Base-by-base conservation (phyloP, 2,329 filamentous ascomycete species). In the Beauveria varroae region DNA sequence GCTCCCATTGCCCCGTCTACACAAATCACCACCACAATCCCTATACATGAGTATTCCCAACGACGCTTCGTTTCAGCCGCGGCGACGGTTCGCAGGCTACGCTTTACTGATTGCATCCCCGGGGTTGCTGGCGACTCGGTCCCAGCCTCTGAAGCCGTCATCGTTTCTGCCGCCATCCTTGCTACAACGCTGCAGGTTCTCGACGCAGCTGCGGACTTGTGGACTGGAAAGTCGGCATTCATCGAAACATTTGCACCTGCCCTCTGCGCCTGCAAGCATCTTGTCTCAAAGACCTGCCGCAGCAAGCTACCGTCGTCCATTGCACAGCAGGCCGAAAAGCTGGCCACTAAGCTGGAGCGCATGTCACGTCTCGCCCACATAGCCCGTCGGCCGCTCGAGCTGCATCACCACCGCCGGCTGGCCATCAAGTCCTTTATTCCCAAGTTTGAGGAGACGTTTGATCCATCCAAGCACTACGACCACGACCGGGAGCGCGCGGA, bases 401-500 rank as follows among this genome's bases (percentile, higher is more conserved):
- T 99, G 3, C 95, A 99, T 77, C 84, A 95, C 75, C 95, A 99
- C 79, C 83, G 84, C 0, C 91, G 93, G 0, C 82, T 96, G 3
- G 88, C 95, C 24, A 96, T 98, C 79, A 93, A 93, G 74, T 87
- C 86, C 8, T 87, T 85, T 62, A 86, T 97, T 52, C 95, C 95
- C 75, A 96, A 96, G 75, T 99, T 98, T 77, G 95, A 98, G 77
- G 93, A 97, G 72, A 83, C 85, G 62, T 99, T 92, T 83, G 95
- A 96, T 74, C 95, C 95, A 3, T 86, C 90, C 78, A 93, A 92
- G 78, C 95, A 98, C 82, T 98, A 99, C 83, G 96, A 99, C 72
- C 92, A 92, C 1, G 90, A 99, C 75, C 88, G 87, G 67, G 92
- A 96, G 75, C 90, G 95, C 40, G 88, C 90, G 24, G 92, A 97